Base-by-base conservation (phyloP, 352 stramenopile genomes). In the Phytophthora tubulina region DNA sequence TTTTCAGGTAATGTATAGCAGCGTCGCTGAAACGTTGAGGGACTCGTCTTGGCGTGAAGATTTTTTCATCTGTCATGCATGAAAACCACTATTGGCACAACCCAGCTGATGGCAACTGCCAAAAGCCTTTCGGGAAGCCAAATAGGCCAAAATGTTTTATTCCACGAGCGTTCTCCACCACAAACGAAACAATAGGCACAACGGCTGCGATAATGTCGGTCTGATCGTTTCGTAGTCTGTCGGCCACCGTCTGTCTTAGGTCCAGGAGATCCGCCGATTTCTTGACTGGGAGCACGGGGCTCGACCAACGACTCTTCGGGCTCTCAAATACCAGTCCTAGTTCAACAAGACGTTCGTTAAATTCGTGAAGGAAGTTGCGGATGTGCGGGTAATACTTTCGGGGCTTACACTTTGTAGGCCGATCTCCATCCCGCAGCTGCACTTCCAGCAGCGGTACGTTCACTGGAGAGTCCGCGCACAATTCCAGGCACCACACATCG, bases 41-140 rank as follows among this genome's bases (percentile, higher is more conserved):
- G 0, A 73, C 61, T 4, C 72, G 60, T 4, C 39, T 4, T 8
- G 67, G 68, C 36, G 72, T 73, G 44, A 63, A 80, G 7, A 68
- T 52, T 9, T 76, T 73, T 3, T 51, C 42, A 21, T 80, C 56
- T 3, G 68, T 80, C 48, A 63, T 67, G 9, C 67, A 79, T 3
- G 55, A 79, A 0, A 68, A 59, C 4, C 41, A 51, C 14, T 68
- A 52, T 27, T 63, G 66, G 27, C 56, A 67, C 0, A 48, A 9
- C 36, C 54, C 49, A 30, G 41, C 64, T 11, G 66, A 13, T 21
- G 33, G 17, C 5, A 67, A 33, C 13, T 73, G 57, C 50, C 42
- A 67, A 15, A 68, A 73, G 4, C 38, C 55, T 30, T 63, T 60
- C 4, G 51, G 17, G 45, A 72, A 59, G 14, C 56, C 45, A 49